Conservation (phyloP, 1,284 basidiomycete species). For the Rhodofomes roseus region DNA sequence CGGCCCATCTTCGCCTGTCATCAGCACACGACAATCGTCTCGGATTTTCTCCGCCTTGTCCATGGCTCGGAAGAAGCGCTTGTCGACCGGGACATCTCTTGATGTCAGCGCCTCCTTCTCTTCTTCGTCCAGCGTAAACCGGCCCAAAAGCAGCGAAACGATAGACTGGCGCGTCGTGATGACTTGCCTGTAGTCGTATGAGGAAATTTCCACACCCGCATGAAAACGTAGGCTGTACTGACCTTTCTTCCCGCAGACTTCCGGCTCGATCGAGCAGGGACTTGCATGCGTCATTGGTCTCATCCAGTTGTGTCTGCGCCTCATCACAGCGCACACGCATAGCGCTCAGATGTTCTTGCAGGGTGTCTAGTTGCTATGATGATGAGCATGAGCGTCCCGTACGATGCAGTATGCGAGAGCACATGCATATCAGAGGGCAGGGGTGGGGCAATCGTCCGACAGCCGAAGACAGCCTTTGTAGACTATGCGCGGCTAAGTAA, state of each 20-base stretch:
- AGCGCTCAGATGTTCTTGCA: conserved; percentile 71
- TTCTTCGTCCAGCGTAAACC: conserved; percentile 78
- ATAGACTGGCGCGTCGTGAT: conserved; percentile 71
- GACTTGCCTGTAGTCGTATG: conserved; percentile 46
- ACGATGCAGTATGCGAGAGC: conserved; percentile 5
- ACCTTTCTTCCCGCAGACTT: conserved; percentile 80
- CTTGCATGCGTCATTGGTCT: conserved; percentile 78
- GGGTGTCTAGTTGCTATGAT: conserved; percentile 69
- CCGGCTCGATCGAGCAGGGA: conserved; percentile 86
- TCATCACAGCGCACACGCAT: conserved; percentile 84
- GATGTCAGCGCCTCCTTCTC: conserved; percentile 77
- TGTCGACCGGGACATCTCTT: conserved; percentile 72
- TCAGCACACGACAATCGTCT: conserved; percentile 79
- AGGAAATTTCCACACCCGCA: conserved; percentile 1
- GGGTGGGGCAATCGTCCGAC: background rate
- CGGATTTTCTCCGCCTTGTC: conserved; percentile 84
- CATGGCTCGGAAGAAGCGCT: conserved; percentile 80
- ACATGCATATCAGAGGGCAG: background rate
- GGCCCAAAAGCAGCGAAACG: conserved; percentile 74
- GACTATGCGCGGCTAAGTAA: background rate
- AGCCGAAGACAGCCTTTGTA: background rate
- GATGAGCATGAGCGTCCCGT: conserved; percentile 1
- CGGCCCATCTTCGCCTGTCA: conserved; percentile 82
- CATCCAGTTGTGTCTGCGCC: conserved; percentile 73
- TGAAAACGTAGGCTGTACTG: conserved; percentile 15